Conservation (phyloP, 1,284 basidiomycete genomes). For the Tremellales sp. region DNA sequence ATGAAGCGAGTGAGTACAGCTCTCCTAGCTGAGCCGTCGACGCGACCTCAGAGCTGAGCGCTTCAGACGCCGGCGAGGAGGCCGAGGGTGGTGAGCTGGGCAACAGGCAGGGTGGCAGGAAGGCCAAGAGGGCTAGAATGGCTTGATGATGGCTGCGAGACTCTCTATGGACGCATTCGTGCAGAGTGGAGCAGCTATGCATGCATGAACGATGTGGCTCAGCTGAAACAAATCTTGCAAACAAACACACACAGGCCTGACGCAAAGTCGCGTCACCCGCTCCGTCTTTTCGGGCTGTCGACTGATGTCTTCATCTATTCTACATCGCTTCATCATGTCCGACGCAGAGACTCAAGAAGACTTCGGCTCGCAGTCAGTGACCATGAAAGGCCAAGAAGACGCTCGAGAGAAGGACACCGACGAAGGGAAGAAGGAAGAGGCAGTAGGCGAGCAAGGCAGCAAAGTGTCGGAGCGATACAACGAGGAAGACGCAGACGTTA, state of each 20-base stretch:
- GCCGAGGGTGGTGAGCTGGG: neutral
- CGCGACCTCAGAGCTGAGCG: neutral
- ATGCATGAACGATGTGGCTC: neutral
- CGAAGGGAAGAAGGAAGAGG: neutral
- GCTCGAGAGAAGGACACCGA: too few relatives aligned
- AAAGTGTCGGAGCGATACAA: neutral
- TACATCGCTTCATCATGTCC: neutral
- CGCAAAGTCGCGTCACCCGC: neutral
- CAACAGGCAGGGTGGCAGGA: neutral
- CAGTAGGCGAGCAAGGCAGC: too few relatives aligned
- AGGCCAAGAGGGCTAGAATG: neutral
- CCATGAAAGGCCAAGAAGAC: too few relatives aligned
- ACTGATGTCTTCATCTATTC: neutral
- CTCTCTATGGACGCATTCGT: too few relatives aligned
- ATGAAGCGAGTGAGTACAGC: neutral
- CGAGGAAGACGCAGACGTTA: conserved; percentile 4
- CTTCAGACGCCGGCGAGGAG: neutral
- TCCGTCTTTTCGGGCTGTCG: too few relatives aligned
- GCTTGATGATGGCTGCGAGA: neutral
- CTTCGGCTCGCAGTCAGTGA: neutral
- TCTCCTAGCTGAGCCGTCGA: neutral
- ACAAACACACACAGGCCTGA: neutral
- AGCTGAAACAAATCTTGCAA: neutral
- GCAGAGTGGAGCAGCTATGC: neutral
- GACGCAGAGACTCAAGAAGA: neutral